Conservation (phyloP, 495 filamentous ascomycete species). For the Penicillium desertorum region DNA sequence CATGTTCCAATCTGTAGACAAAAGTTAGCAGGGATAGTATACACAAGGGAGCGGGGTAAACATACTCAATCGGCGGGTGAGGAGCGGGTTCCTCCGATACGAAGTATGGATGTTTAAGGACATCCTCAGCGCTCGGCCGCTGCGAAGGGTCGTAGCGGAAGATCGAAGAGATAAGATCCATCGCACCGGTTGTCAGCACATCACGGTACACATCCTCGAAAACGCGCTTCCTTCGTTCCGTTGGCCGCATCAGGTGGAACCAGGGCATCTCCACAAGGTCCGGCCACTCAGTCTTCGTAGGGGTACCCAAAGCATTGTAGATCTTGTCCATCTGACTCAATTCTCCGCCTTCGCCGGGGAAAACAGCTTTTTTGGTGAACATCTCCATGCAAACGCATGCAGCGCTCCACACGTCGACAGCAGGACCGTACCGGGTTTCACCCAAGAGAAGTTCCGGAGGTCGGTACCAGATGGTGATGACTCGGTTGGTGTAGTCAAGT, state of each 20-base stretch:
- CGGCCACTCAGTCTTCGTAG: constrained; percentile 81
- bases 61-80: constrained; percentile 80
- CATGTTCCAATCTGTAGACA: constrained; percentile 65
- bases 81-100: constrained; percentile 74
- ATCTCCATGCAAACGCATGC: constrained; percentile 97
- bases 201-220: constrained; percentile 84
- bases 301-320: constrained; percentile 88
- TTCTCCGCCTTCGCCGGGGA: constrained; percentile 91
- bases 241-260: constrained; percentile 85
- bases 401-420: constrained; percentile 97
- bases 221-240: constrained; percentile 67
- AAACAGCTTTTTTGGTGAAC: constrained; percentile 92
- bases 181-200: constrained; percentile 68
- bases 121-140: constrained; percentile 80
- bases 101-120: constrained; percentile 90
- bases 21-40: constrained; percentile 16
- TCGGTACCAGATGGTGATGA: constrained; percentile 96
- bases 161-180: constrained; percentile 77
- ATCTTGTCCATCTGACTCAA: constrained; percentile 96
- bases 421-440: constrained; percentile 90
- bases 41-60: constrained; percentile 20
- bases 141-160: constrained; percentile 85
- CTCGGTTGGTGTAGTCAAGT: constrained; percentile 97
- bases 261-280: constrained; percentile 88
- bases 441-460: constrained; percentile 91